Evolutionary conservation across 2,329 filamentous ascomycete species (phyloP).

Genomic region (Microdochium trichocladiopsis): DNA sequence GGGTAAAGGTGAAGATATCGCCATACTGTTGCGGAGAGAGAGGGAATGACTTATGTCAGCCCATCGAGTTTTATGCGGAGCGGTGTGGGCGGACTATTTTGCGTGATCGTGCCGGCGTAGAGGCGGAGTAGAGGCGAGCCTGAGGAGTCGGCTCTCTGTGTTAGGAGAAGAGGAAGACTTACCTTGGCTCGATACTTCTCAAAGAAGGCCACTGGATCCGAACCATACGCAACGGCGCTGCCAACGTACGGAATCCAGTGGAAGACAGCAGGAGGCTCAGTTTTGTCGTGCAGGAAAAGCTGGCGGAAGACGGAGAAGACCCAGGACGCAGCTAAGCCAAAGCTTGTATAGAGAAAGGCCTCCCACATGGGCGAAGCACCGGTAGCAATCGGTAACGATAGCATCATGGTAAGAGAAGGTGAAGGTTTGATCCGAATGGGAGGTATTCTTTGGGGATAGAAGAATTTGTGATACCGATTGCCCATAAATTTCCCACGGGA

Average conservation of each 20-base stretch:
- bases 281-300: conserved; percentile 31
- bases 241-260: conserved; percentile 58
- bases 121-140: too few species aligned
- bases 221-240: conserved; percentile 65
- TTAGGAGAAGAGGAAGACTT: neutral
- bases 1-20: conserved; percentile 46
- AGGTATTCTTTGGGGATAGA: too few species aligned
- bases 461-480: too few species aligned
- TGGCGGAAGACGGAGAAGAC: neutral
- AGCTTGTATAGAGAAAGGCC: neutral
- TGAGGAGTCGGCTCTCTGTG: too few species aligned
- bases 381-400: neutral
- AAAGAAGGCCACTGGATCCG: conserved; percentile 65
- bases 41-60: too few species aligned
- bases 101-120: too few species aligned
- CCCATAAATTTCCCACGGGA: too few species aligned
- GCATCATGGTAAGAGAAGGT: too few species aligned
- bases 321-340: neutral
- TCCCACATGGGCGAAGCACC: neutral
- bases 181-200: conserved; percentile 37
- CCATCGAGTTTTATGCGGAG: too few species aligned
- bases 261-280: conserved; percentile 48
- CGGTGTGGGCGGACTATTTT: too few species aligned
- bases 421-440: too few species aligned
- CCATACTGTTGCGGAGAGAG: conserved; percentile 39